A percentile compares a stretch with the other conserved stretches of the same genome.
Evolutionary conservation across 306 rosid genomes (phyloP).

Genomic region (Abrus precatorius): DNA sequence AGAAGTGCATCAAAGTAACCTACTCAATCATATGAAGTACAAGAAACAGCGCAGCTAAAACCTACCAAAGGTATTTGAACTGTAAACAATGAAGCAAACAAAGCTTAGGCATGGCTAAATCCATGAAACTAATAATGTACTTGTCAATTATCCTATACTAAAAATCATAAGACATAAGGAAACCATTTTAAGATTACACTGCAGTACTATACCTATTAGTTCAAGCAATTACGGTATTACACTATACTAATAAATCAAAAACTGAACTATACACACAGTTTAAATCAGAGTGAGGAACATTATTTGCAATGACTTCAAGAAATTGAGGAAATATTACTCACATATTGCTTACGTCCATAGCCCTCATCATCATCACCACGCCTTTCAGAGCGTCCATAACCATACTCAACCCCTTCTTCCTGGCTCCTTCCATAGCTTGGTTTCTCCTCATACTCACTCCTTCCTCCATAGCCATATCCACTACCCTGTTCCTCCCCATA

Average conservation of each 20-base stretch:
- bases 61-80: neutral
- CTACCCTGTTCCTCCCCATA: slow-evolving; percentile 35
- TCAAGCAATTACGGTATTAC: neutral
- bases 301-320: slow-evolving; percentile 14
- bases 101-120: slow-evolving; percentile 7
- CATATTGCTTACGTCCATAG: slow-evolving; percentile 82
- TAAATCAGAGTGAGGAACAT: slow-evolving; percentile 12
- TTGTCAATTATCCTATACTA: neutral
- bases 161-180: neutral
- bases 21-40: slow-evolving; percentile 2
- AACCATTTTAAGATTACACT: neutral
- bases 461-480: slow-evolving; percentile 36
- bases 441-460: slow-evolving; percentile 50
- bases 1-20: slow-evolving; percentile 20
- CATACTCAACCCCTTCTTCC: slow-evolving; percentile 22
- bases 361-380: slow-evolving; percentile 63
- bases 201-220: slow-evolving; percentile 1
- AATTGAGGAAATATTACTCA: slow-evolving; percentile 54
- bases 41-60: slow-evolving; percentile 6
- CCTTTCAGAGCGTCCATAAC: slow-evolving; percentile 53
- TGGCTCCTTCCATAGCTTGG: slow-evolving; percentile 56
- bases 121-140: slow-evolving; percentile 1
- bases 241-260: neutral
- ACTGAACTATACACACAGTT: neutral
- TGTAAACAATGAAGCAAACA: neutral